A percentile compares a stretch with the other conserved stretches of the same genome.
These are phyloP conservation scores for Populus hybrid DNA, from an alignment of 441 rosid species.

Conservation along the genomic window DNA sequence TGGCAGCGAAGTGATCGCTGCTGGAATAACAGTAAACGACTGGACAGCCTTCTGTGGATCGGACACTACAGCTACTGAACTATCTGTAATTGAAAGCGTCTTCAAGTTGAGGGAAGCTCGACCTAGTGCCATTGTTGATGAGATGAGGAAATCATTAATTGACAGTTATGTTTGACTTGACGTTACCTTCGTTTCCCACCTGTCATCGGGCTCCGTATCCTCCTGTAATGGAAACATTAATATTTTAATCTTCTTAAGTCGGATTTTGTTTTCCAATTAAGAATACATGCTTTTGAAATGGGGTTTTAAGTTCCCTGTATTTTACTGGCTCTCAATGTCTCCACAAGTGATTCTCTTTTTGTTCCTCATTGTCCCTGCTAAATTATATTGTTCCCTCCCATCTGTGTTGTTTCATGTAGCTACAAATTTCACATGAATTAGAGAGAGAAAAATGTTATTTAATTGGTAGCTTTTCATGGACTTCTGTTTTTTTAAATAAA, in stretches of 20 bases:
- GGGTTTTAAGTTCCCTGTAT: not conserved
- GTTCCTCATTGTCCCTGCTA: no score
- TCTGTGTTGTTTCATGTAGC: no score
- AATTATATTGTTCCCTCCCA: no score
- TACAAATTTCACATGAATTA: no score
- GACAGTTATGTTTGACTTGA: constrained; percentile 54
- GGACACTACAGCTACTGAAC: constrained; percentile 77
- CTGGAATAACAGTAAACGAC: constrained; percentile 77
- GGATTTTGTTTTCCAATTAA: not conserved
- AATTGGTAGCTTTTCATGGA: no score
- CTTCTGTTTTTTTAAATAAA: no score
- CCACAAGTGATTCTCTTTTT: no score
- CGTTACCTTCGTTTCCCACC: not conserved
- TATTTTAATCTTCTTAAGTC: not conserved
- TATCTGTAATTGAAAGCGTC: constrained; percentile 72
- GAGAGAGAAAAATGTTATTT: no score
- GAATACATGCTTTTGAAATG: not conserved
- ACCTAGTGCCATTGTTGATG: constrained; percentile 66
- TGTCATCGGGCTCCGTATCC: not conserved
- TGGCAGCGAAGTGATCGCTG: constrained; percentile 74
- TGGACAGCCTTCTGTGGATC: constrained; percentile 88
- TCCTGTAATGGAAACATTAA: not conserved
- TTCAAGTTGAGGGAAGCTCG: constrained; percentile 83
- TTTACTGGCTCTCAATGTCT: not conserved
- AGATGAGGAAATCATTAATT: constrained; percentile 86